These are phyloP conservation scores for Primulina huaijiensis DNA, from an alignment of 257 asterid species.

Conservation along the genomic window DNA sequence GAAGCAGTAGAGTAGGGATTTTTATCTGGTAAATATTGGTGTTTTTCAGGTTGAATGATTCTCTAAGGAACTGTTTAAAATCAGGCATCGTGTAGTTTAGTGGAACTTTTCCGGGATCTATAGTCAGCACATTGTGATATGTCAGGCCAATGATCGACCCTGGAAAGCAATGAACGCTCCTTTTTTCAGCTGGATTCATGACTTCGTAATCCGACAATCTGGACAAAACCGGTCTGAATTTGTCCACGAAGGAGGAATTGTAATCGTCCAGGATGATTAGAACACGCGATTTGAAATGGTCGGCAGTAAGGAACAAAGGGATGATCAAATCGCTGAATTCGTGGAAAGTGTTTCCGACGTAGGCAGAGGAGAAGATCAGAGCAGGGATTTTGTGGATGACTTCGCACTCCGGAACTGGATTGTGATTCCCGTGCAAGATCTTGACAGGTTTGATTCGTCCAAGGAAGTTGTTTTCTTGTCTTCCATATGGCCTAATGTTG, in stretches of 20 bases:
- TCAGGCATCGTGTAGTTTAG: slow-evolving; percentile 38
- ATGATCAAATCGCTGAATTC: neutral
- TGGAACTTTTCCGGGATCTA: slow-evolving; percentile 37
- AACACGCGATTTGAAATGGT: neutral
- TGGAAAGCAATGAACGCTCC: slow-evolving; percentile 49
- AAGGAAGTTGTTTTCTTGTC: neutral
- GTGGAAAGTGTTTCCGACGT: neutral
- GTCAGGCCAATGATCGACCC: slow-evolving; percentile 48
- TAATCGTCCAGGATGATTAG: slow-evolving; percentile 19
- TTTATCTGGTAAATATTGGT: slow-evolving; percentile 31
- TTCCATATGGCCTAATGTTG: neutral
- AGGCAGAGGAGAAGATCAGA: neutral
- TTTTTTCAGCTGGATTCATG: slow-evolving; percentile 33
- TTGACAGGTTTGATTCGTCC: neutral
- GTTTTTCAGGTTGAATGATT: slow-evolving; percentile 30
- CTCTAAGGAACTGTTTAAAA: slow-evolving; percentile 36
- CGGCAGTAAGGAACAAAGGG: neutral
- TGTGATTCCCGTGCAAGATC: neutral
- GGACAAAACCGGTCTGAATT: slow-evolving; percentile 34
- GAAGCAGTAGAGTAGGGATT: slow-evolving; percentile 32
- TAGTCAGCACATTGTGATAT: slow-evolving; percentile 41
- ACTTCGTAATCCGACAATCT: slow-evolving; percentile 34
- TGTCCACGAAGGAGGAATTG: slow-evolving; percentile 32
- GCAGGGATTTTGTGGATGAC: neutral
- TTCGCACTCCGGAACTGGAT: neutral